Percentiles rank a stretch among this genome's conserved stretches.
phyloP scores from a whole-genome alignment of 192 early-diverging fungal species.

The Phlyctochytrium bullatum region DNA sequence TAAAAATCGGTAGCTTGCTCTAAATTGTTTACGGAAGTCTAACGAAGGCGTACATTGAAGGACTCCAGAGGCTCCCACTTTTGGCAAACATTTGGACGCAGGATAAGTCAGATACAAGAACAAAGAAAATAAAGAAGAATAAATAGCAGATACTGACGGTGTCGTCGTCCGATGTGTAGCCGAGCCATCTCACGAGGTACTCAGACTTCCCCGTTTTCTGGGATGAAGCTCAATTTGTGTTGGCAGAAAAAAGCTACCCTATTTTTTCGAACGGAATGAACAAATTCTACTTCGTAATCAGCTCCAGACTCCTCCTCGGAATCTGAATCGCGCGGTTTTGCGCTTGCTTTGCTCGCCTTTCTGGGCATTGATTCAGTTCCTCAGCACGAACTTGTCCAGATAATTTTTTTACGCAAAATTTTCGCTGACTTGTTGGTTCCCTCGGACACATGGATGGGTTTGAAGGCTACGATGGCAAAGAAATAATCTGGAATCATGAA shows the following conservation, averaged over 20 bases:
- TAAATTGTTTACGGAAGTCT: no score
- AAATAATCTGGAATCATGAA: no score
- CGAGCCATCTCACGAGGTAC: not conserved
- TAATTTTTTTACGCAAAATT: no score
- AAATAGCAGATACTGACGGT: no score
- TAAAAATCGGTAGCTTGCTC: not conserved
- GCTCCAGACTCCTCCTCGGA: not conserved
- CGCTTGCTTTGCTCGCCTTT: not conserved
- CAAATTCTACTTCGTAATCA: not conserved
- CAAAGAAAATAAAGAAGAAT: no score
- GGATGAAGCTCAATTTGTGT: no score
- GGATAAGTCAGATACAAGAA: not conserved
- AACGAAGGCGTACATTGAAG: slow-evolving; percentile 5
- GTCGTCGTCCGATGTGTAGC: not conserved
- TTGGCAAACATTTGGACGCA: not conserved
- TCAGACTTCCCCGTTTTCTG: no score
- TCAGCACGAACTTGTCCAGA: no score
- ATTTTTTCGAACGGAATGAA: not conserved
- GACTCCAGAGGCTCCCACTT: not conserved
- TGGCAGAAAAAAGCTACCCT: not conserved
- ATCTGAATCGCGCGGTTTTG: no score
- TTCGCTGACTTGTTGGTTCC: no score
- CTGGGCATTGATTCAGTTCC: not conserved
- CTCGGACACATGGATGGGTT: no score
- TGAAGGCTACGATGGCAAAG: no score